Conservation (phyloP, 148 eudicot species). For the Dianthus caryophyllus region DNA sequence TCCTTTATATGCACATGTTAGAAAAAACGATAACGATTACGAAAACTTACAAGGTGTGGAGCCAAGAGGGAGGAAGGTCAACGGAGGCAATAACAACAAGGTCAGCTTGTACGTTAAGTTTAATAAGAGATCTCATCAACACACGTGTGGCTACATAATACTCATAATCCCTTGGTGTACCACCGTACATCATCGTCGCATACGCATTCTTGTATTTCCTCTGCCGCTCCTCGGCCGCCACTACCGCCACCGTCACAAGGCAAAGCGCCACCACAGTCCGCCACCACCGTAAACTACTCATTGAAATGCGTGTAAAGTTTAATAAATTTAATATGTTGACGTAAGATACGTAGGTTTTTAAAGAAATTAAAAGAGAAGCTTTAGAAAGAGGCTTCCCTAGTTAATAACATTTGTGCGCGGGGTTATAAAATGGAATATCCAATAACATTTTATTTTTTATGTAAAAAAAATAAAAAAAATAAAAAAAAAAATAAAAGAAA, state of each 20-base stretch:
- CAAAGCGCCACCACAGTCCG: constrained; percentile 1
- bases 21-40: not conserved
- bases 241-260: not conserved
- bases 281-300: too few species aligned
- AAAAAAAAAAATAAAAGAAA: too few species aligned
- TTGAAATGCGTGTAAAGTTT: too few species aligned
- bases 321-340: too few species aligned
- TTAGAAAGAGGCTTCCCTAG: too few species aligned
- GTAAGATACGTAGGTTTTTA: too few species aligned
- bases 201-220: constrained; percentile 55
- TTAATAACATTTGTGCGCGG: not conserved
- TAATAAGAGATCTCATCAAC: constrained; percentile 62
- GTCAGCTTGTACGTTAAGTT: constrained; percentile 68
- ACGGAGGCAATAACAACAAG: constrained; percentile 91
- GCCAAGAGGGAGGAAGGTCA: constrained; percentile 81
- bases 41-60: constrained; percentile 57
- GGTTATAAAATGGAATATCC: not conserved
- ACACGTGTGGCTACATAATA: constrained; percentile 90
- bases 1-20: too few species aligned
- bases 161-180: constrained; percentile 96
- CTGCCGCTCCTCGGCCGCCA: not conserved
- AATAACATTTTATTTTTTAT: too few species aligned
- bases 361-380: too few species aligned
- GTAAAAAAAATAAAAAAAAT: too few species aligned
- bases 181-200: constrained; percentile 99